phyloP scores from a whole-genome alignment of 169 alveolate genomes.

The Miamiensis avidus region DNA sequence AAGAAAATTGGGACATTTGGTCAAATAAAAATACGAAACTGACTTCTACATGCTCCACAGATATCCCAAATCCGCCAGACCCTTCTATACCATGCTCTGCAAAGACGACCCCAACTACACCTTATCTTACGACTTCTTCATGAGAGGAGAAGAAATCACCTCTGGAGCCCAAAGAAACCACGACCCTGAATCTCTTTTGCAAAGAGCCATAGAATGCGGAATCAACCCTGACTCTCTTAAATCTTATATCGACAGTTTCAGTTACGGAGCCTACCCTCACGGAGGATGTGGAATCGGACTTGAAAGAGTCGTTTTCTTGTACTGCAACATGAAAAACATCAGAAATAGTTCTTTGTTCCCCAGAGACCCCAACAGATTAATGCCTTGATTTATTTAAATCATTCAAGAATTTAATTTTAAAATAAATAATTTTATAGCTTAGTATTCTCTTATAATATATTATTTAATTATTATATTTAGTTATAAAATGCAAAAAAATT shows the following conservation, averaged over 20 bases:
- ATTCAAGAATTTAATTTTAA: too few species aligned
- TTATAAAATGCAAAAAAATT: too few species aligned
- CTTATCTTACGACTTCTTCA: conserved; percentile 97
- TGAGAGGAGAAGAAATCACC: conserved; percentile 99
- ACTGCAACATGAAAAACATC: conserved; percentile 94
- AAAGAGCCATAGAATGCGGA: conserved; percentile 81
- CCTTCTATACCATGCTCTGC: conserved; percentile 99
- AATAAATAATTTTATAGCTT: too few species aligned
- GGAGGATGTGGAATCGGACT: conserved; percentile 99
- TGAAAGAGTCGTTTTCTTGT: conserved; percentile 99
- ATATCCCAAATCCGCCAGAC: conserved; percentile 97
- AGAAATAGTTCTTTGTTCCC: conserved; percentile 98
- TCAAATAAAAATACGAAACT: conserved; percentile 94
- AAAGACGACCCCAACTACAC: conserved; percentile 89
- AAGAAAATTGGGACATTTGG: conserved; percentile 81
- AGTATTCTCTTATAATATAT: too few species aligned
- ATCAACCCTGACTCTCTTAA: conserved; percentile 89
- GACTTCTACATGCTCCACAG: conserved; percentile 97
- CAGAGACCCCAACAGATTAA: conserved; percentile 97
- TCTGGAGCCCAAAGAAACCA: conserved; percentile 99
- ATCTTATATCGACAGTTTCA: conserved; percentile 91
- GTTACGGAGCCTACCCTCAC: conserved; percentile 98
- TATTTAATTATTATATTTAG: too few species aligned
- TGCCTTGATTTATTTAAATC: conserved; percentile 84
- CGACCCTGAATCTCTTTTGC: conserved; percentile 92